Evolutionary conservation across 2,329 filamentous ascomycete species (phyloP).

Genomic region (Tolypocladium guangdongense): DNA sequence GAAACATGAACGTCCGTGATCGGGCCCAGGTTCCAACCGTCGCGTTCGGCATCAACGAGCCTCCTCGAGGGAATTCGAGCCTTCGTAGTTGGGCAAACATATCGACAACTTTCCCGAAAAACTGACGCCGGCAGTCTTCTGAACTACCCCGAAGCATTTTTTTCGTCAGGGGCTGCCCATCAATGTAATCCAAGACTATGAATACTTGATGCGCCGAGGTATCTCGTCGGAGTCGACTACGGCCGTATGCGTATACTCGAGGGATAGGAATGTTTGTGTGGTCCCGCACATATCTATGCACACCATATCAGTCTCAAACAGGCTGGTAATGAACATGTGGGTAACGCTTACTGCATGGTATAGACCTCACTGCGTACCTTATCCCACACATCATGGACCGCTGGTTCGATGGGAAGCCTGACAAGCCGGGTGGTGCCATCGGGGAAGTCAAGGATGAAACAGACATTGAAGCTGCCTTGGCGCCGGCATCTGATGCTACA

Average conservation of each 20-base stretch:
- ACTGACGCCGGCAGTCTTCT: background rate
- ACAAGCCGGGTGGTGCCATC: background rate
- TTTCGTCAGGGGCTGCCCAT: background rate
- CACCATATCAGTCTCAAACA: background rate
- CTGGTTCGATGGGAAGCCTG: background rate
- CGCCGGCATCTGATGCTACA: background rate
- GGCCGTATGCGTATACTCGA: background rate
- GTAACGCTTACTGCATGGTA: background rate
- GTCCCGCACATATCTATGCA: background rate
- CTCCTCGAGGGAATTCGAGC: background rate
- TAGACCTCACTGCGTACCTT: background rate
- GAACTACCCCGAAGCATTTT: background rate
- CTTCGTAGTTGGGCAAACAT: background rate
- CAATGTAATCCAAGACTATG: background rate
- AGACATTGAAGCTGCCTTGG: background rate
- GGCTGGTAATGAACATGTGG: background rate
- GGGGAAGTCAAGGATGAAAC: background rate
- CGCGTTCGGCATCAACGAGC: background rate
- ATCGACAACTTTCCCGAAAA: background rate
- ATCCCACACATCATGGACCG: background rate
- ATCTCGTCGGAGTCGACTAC: background rate
- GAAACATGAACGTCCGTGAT: no score
- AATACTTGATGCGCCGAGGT: background rate
- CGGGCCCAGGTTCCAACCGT: no score
- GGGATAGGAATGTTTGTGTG: background rate